phyloP scores from a whole-genome alignment of 2,329 filamentous ascomycete species.

The Aspergillus ibericus region DNA sequence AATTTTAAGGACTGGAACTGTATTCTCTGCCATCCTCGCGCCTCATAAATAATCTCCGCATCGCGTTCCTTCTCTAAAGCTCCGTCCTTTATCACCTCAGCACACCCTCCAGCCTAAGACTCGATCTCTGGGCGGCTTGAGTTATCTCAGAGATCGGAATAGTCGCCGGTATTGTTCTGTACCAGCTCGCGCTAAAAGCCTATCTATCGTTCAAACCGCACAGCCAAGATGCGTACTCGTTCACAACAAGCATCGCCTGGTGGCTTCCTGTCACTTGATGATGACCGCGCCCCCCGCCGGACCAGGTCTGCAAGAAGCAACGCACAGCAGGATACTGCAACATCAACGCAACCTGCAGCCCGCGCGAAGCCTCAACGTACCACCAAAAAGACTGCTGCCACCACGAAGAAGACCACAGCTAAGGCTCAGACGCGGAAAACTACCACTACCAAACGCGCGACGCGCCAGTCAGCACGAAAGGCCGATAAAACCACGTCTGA shows the following conservation, averaged over 20 bases:
- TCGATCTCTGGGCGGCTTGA: not conserved
- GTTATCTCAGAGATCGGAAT: not conserved
- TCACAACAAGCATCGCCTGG: conserved; percentile 39
- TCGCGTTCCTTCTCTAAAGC: not conserved
- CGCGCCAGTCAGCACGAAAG: conserved; percentile 18
- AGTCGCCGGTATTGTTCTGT: not conserved
- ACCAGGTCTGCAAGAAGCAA: conserved; percentile 22
- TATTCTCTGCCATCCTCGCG: too few relatives aligned
- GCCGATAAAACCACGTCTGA: conserved; percentile 5
- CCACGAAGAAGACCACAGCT: conserved; percentile 12
- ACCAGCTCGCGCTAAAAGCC: not conserved
- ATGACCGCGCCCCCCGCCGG: conserved; percentile 18
- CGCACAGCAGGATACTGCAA: conserved; percentile 9
- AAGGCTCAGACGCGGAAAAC: conserved; percentile 15
- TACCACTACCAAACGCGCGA: conserved; percentile 11
- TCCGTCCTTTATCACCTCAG: not conserved
- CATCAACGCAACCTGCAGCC: conserved; percentile 13
- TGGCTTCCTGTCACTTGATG: conserved; percentile 35
- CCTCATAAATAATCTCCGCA: not conserved
- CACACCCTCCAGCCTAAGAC: not conserved
- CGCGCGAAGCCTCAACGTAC: conserved; percentile 16
- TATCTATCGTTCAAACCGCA: not conserved
- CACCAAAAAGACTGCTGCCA: conserved; percentile 14
- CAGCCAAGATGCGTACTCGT: conserved; percentile 38
- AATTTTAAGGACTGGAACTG: not conserved